Percentiles rank a stretch among this genome's conserved stretches.
phyloP scores from a whole-genome alignment of 768 basidiomycete genomes.

The Amylocystis lapponica region DNA sequence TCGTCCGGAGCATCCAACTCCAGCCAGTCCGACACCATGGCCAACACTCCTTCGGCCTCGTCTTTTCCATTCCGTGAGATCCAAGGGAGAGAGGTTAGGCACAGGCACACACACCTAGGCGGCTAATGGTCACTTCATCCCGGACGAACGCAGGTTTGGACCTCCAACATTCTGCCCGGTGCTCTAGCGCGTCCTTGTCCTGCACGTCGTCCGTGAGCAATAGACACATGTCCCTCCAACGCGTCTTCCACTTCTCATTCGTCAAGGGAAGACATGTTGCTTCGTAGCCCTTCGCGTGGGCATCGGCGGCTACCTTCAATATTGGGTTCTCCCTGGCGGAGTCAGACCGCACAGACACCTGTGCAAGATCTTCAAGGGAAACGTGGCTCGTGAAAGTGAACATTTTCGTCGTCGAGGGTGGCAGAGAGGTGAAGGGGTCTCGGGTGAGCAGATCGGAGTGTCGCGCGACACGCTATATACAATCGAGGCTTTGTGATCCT shows the following conservation, averaged over 20 bases:
- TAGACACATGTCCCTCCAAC: slow-evolving; percentile 90
- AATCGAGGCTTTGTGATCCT: too few species aligned
- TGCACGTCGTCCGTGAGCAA: slow-evolving; percentile 41
- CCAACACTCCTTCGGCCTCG: slow-evolving; percentile 67
- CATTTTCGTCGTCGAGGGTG: slow-evolving; percentile 6
- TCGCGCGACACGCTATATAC: too few species aligned
- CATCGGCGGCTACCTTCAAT: slow-evolving; percentile 44
- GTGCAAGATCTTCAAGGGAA: slow-evolving; percentile 23
- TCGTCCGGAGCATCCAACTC: slow-evolving; percentile 91
- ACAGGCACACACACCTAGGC: slow-evolving; percentile 61
- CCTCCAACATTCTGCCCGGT: slow-evolving; percentile 83
- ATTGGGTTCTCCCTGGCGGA: slow-evolving; percentile 36
- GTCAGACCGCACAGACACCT: slow-evolving; percentile 15
- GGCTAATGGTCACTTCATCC: slow-evolving; percentile 86
- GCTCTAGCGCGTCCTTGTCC: slow-evolving; percentile 41
- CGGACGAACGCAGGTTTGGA: slow-evolving; percentile 68
- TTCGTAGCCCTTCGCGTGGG: slow-evolving; percentile 66
- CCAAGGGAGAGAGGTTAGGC: not conserved
- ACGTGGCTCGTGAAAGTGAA: slow-evolving; percentile 19
- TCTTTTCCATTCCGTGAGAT: slow-evolving; percentile 46
- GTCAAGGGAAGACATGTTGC: slow-evolving; percentile 82
- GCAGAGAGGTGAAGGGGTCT: not conserved
- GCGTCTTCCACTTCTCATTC: slow-evolving; percentile 74
- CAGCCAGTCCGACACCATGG: slow-evolving; percentile 88
- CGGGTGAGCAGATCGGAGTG: not conserved